phyloP scores from a whole-genome alignment of 1,284 basidiomycete genomes.

The Mycena citricolor region DNA sequence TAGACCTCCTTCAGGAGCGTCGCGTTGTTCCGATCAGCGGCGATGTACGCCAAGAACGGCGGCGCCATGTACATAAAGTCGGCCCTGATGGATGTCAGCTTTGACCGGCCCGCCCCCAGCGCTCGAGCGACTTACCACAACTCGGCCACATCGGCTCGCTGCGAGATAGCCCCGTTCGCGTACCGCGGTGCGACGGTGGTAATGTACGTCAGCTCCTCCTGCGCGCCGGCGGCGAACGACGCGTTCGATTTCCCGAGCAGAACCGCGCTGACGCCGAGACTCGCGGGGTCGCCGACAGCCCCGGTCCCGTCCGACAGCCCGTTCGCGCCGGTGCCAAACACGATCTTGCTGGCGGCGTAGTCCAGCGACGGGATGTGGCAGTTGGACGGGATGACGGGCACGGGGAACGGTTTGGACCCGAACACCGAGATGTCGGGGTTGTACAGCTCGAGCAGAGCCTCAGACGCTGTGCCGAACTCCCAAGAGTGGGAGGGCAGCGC shows the following conservation, averaged over 20 bases:
- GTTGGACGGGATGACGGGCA: constrained; percentile 24
- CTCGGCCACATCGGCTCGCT: constrained; percentile 41
- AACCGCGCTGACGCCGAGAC: constrained; percentile 42
- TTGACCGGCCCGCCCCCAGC: neutral
- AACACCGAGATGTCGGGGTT: constrained; percentile 40
- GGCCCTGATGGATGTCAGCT: constrained; percentile 39
- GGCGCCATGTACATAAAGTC: constrained; percentile 64
- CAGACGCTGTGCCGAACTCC: constrained; percentile 43
- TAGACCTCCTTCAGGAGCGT: constrained; percentile 44
- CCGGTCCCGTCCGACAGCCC: constrained; percentile 37
- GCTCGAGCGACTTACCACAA: constrained; percentile 40
- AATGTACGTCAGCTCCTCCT: constrained; percentile 35
- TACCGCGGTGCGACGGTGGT: constrained; percentile 43
- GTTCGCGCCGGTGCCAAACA: constrained; percentile 36
- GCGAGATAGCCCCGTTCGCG: constrained; percentile 52
- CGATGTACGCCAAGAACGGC: constrained; percentile 59
- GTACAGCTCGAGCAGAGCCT: constrained; percentile 44
- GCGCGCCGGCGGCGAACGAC: constrained; percentile 32
- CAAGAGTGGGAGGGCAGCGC: constrained; percentile 43
- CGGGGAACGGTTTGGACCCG: constrained; percentile 35
- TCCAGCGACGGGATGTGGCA: constrained; percentile 31
- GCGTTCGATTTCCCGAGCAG: constrained; percentile 36
- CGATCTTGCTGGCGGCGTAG: constrained; percentile 38
- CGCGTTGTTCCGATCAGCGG: constrained; percentile 41
- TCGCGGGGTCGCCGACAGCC: constrained; percentile 44